Evolutionary conservation across 352 stramenopile genomes (phyloP).

Genomic region (Phytopythium helicoides): DNA sequence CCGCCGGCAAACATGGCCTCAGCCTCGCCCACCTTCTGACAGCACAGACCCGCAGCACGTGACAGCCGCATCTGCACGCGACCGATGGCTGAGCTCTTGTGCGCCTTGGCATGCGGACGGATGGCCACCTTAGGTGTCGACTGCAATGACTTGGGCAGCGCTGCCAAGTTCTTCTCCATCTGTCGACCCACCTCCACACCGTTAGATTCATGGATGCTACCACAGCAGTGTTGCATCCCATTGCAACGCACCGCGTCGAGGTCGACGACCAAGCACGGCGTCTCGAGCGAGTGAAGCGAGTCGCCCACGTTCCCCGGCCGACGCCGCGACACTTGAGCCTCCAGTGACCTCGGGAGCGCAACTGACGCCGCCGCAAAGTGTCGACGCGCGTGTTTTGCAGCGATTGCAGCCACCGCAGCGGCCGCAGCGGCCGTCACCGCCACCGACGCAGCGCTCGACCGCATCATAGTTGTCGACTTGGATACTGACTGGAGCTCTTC

Average conservation of each 20-base stretch:
- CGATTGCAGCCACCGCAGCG: slow-evolving; percentile 1
- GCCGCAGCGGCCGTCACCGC: background rate
- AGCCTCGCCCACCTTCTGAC: slow-evolving; percentile 67
- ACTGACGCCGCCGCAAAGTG: slow-evolving; percentile 2
- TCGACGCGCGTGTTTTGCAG: background rate
- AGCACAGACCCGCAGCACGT: slow-evolving; percentile 53
- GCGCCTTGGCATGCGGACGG: slow-evolving; percentile 69
- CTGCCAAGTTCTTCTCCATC: slow-evolving; percentile 54
- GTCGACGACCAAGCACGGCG: slow-evolving; percentile 65
- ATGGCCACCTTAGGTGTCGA: slow-evolving; percentile 31
- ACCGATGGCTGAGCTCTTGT: slow-evolving; percentile 59
- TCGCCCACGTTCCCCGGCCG: slow-evolving; percentile 27
- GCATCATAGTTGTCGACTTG: too few relatives aligned
- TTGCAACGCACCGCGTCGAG: slow-evolving; percentile 35
- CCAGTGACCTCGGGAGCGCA: background rate
- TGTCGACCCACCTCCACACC: slow-evolving; percentile 12
- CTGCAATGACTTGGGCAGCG: slow-evolving; percentile 33
- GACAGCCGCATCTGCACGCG: slow-evolving; percentile 46
- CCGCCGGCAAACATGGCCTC: slow-evolving; percentile 70
- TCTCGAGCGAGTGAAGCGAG: slow-evolving; percentile 44
- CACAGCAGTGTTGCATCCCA: background rate
- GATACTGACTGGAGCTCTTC: too few relatives aligned
- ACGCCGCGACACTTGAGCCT: slow-evolving; percentile 14
- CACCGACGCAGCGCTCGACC: background rate
- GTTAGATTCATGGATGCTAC: background rate